phyloP scores from a whole-genome alignment of 2,329 filamentous ascomycete species.

The Hyphodiscus sp. region DNA sequence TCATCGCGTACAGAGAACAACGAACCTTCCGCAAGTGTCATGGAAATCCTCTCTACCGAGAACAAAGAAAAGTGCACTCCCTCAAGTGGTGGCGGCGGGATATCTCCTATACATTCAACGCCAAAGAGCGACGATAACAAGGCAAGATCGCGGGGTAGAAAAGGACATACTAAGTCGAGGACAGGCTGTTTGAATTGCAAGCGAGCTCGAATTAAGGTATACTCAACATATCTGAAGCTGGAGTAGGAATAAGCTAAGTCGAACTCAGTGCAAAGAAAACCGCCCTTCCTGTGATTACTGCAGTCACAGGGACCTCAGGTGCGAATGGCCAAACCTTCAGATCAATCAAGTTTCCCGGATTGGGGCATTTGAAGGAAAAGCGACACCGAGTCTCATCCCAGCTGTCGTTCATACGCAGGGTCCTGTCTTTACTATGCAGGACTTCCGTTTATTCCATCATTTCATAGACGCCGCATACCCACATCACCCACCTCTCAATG shows the following conservation, averaged over 20 bases:
- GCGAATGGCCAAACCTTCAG: conserved; percentile 51
- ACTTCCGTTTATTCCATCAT: conserved; percentile 65
- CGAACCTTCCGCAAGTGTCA: too few species aligned
- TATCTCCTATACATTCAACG: too few species aligned
- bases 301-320: conserved; percentile 54
- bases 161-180: conserved; percentile 59
- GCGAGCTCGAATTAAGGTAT: conserved; percentile 55
- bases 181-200: conserved; percentile 64
- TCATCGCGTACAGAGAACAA: too few species aligned
- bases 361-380: conserved; percentile 12
- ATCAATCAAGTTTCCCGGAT: conserved; percentile 40
- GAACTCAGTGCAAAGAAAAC: conserved; percentile 54
- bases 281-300: conserved; percentile 58
- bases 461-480: conserved; percentile 57
- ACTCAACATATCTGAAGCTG: background rate
- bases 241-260: background rate
- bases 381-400: background rate
- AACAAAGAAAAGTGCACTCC: too few species aligned
- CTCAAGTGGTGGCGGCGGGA: too few species aligned
- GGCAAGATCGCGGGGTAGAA: conserved; percentile 10
- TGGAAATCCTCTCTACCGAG: too few species aligned
- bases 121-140: too few species aligned
- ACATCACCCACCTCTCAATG: conserved; percentile 57
- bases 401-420: conserved; percentile 32
- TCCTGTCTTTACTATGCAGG: conserved; percentile 52